Conservation (phyloP, 2,329 filamentous ascomycete genomes). For the Nothomitra cinnamomea region DNA sequence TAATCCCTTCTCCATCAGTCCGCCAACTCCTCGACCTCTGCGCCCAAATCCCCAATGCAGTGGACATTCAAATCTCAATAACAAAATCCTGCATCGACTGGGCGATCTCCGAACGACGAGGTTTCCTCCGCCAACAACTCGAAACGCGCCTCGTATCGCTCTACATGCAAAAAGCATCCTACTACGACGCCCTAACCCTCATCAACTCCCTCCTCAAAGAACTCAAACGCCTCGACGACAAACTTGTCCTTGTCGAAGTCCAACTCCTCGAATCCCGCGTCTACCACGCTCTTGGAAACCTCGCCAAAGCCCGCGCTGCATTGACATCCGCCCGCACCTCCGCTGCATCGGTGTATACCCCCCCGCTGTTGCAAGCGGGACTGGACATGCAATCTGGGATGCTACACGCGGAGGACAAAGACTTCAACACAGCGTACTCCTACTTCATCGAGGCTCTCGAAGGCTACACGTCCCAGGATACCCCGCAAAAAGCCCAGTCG, state of each 20-base stretch:
- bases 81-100: conserved; percentile 99
- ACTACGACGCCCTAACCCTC: conserved; percentile 90
- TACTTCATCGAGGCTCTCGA: conserved; percentile 99
- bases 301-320: conserved; percentile 86
- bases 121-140: conserved; percentile 94
- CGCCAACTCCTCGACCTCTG: conserved; percentile 94
- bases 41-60: conserved; percentile 80
- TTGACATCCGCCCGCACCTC: conserved; percentile 88
- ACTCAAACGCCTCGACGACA: conserved; percentile 95
- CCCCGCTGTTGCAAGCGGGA: conserved; percentile 83
- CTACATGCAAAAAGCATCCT: conserved; percentile 93
- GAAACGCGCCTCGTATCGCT: conserved; percentile 87
- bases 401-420: conserved; percentile 94
- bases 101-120: conserved; percentile 85
- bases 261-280: conserved; percentile 93
- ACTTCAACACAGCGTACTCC: conserved; percentile 96
- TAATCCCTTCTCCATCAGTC: too few species aligned
- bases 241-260: conserved; percentile 92
- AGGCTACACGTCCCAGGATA: conserved; percentile 88
- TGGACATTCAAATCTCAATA: conserved; percentile 83
- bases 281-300: conserved; percentile 94
- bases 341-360: conserved; percentile 93
- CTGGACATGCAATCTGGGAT: conserved; percentile 99
- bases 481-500: conserved; percentile 76
- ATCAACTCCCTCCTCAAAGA: conserved; percentile 94